Evolutionary conservation across 306 rosid genomes (phyloP), one percentile per base, ranked within the genome.

Genomic region (Cucumis hystrix): DNA sequence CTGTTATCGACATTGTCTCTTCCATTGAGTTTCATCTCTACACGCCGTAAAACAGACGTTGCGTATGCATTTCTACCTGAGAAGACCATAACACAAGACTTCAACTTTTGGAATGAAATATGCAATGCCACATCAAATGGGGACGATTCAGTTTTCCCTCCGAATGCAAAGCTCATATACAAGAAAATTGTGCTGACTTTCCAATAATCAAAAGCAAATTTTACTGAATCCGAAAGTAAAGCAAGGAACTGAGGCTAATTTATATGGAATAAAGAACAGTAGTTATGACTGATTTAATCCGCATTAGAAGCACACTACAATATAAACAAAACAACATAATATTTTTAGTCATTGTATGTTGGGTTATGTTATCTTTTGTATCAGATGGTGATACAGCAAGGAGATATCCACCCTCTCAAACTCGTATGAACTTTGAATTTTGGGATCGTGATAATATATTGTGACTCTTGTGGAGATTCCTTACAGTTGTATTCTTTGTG

Each of bases 1-100:
- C 98, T 90, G 91, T 83, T 82, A 21, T 88, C 94, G 30, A 87
- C 83, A 79, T 90, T 86, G 82, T 93, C 97, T 79, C 74, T 86
- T 68, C 97, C 98, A 58, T 88, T 92, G 75, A 93, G 90, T 82
- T 93, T 93, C 97, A 90, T 86, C 88, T 91, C 97, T 80, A 93
- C 90, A 81, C 86, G 89, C 87, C 87, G 87, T 85, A 93, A 79
- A 72, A 93, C 88, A 0, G 93, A 90, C 87, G 87, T 78, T 72
- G 98, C 98, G 81, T 90, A 91, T 65, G 90, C 89, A 82, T 90
- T 93, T 87, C 90, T 93, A 69, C 94, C 98, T 90, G 68, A 80
- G 79, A 45, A 82, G 54, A 65, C 70, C 72, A 78, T 17, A 79
- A 78, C 72, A 59, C 28, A 6, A 54, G 35, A 3, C 12, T 51